phyloP scores from a whole-genome alignment of 2,329 filamentous ascomycete genomes.

The Alternaria alternata region DNA sequence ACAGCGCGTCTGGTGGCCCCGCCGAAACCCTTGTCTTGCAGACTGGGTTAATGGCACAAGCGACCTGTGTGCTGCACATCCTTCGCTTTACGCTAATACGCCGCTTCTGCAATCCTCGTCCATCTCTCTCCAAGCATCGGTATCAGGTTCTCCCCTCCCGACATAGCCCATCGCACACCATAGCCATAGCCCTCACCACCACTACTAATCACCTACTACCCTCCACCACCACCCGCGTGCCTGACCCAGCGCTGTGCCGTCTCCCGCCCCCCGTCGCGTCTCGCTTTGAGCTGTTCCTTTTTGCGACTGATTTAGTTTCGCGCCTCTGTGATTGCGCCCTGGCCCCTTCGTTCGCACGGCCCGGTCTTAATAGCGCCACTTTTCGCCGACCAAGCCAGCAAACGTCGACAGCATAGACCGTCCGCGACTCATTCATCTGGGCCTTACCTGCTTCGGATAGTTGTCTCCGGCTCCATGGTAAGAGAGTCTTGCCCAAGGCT shows the following conservation, averaged over 20 bases:
- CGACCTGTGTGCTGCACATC: conserved; percentile 28
- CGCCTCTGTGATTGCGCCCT: conserved; percentile 32
- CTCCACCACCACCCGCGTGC: conserved; percentile 5
- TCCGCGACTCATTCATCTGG: conserved; percentile 35
- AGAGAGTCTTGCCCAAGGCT: conserved; percentile 40
- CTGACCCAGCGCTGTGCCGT: conserved; percentile 16
- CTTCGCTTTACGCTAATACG: conserved; percentile 25
- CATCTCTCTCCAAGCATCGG: conserved; percentile 6
- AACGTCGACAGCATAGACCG: conserved; percentile 46
- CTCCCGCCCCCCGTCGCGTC: conserved; percentile 17
- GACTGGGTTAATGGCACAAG: conserved; percentile 39
- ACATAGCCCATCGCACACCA: neutral
- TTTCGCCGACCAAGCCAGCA: conserved; percentile 36
- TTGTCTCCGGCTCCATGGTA: conserved; percentile 51
- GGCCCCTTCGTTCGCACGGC: conserved; percentile 40
- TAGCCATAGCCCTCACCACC: neutral
- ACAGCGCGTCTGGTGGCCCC: conserved; percentile 31
- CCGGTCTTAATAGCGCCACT: conserved; percentile 39
- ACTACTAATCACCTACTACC: neutral
- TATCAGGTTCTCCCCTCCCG: neutral
- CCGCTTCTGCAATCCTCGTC: conserved; percentile 19
- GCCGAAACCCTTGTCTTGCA: conserved; percentile 27
- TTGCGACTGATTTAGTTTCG: conserved; percentile 27
- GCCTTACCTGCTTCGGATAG: conserved; percentile 47
- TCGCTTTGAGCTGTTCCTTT: conserved; percentile 17